These are phyloP conservation scores for Phyllosticta ampelicida DNA, from an alignment of 2,329 filamentous ascomycete genomes.

Conservation along the genomic window DNA sequence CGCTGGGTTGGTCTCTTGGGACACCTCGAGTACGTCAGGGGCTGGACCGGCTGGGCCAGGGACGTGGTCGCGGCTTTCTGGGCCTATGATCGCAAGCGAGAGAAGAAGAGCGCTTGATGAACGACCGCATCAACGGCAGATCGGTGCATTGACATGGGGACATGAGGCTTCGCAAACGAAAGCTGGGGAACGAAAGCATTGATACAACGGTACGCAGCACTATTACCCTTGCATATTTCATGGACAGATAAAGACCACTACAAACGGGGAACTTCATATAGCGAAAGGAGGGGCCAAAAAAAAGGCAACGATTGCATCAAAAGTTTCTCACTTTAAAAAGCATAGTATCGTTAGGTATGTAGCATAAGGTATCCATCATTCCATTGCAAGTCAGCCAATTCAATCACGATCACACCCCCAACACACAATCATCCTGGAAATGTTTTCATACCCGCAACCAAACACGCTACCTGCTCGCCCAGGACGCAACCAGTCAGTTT, in stretches of 20 bases:
- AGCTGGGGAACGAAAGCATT: too few species aligned
- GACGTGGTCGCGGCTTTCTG: conserved; percentile 23
- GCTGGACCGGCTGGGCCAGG: conserved; percentile 42
- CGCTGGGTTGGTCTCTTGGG: conserved; percentile 47
- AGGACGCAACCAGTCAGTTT: not conserved
- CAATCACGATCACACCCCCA: too few species aligned
- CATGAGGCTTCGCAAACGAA: too few species aligned
- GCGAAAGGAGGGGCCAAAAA: not conserved
- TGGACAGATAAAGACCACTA: too few species aligned
- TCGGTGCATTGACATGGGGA: too few species aligned
- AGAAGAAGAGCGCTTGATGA: not conserved
- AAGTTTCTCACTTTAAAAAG: not conserved
- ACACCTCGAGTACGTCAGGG: conserved; percentile 36
- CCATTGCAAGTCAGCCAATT: not conserved
- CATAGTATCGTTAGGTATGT: not conserved
- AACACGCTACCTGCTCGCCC: too few species aligned
- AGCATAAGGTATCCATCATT: not conserved
- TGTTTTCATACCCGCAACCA: too few species aligned
- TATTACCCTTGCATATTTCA: too few species aligned
- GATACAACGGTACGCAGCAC: too few species aligned
- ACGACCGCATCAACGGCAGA: too few species aligned
- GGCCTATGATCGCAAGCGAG: not conserved
- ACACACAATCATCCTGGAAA: too few species aligned
- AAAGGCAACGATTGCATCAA: too few species aligned
- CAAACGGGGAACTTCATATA: not conserved